Evolutionary conservation across 306 rosid genomes (phyloP).

Genomic region (Inga oerstediana): DNA sequence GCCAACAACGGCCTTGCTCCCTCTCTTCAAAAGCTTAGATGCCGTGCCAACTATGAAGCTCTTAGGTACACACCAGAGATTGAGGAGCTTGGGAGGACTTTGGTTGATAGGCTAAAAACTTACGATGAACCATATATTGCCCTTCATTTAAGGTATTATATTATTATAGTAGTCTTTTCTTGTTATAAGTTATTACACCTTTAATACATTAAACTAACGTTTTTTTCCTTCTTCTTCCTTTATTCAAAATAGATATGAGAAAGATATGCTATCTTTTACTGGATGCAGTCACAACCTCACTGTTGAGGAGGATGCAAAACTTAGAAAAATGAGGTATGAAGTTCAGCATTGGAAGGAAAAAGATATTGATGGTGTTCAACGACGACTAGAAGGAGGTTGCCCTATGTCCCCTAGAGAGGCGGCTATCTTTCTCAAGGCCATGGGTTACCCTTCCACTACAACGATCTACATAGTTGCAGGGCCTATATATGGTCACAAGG

Average conservation of each 20-base stretch:
- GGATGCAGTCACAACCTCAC: conserved; percentile 97
- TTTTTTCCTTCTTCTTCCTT: background rate
- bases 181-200: background rate
- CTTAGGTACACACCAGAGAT: conserved; percentile 74
- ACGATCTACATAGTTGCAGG: conserved; percentile 98
- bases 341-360: conserved; percentile 99
- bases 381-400: conserved; percentile 84
- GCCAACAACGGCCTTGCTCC: conserved; percentile 86
- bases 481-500: conserved; percentile 79
- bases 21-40: conserved; percentile 82
- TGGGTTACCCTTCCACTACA: conserved; percentile 95
- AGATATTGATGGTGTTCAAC: conserved; percentile 76
- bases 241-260: conserved; percentile 76
- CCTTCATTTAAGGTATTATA: conserved; percentile 82
- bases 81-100: conserved; percentile 76
- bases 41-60: conserved; percentile 89
- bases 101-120: conserved; percentile 75
- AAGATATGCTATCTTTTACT: conserved; percentile 98
- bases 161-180: background rate
- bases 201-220: background rate
- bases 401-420: conserved; percentile 99
- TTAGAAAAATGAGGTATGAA: conserved; percentile 75
- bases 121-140: conserved; percentile 79
- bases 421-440: conserved; percentile 88
- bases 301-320: conserved; percentile 68